Conservation (phyloP, 2,329 filamentous ascomycete genomes). For the Bretziella fagacearum region DNA sequence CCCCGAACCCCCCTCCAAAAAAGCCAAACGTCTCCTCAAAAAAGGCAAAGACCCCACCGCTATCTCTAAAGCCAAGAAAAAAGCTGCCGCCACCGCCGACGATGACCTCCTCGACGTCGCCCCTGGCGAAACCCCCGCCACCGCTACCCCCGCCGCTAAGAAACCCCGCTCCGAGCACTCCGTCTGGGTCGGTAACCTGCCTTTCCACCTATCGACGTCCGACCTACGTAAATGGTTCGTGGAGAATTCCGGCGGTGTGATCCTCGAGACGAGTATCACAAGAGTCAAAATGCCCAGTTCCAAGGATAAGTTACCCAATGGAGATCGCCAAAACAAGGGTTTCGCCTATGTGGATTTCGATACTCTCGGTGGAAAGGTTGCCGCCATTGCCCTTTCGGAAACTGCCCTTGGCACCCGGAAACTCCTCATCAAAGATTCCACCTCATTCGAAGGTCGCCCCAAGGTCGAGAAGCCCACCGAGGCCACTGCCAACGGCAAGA, state of each 20-base stretch:
- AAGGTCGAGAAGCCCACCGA: slow-evolving; percentile 15
- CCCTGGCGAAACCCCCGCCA: neutral
- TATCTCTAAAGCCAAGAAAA: slow-evolving; percentile 23
- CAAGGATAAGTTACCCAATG: slow-evolving; percentile 17
- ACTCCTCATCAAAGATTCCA: slow-evolving; percentile 84
- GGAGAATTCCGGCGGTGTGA: slow-evolving; percentile 47
- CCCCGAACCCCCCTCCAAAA: slow-evolving; percentile 93
- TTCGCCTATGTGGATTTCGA: slow-evolving; percentile 94
- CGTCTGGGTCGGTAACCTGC: slow-evolving; percentile 90
- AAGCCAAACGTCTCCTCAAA: slow-evolving; percentile 75
- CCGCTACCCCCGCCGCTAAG: slow-evolving; percentile 15
- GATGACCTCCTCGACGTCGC: slow-evolving; percentile 16
- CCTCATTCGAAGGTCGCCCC: slow-evolving; percentile 78
- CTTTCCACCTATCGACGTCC: slow-evolving; percentile 60
- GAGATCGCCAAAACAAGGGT: slow-evolving; percentile 51
- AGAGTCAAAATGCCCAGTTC: slow-evolving; percentile 56
- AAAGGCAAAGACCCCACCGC: slow-evolving; percentile 50
- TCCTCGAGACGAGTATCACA: slow-evolving; percentile 57
- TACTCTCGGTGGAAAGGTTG: slow-evolving; percentile 48
- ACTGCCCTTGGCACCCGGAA: slow-evolving; percentile 58
- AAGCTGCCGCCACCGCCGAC: slow-evolving; percentile 24
- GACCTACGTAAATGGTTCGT: slow-evolving; percentile 69
- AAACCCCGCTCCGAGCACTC: slow-evolving; percentile 59
- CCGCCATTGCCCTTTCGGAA: slow-evolving; percentile 78
- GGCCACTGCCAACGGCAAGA: slow-evolving; percentile 20